phyloP scores from a whole-genome alignment of 129 eudicot species.

The Flaveria linearis region DNA sequence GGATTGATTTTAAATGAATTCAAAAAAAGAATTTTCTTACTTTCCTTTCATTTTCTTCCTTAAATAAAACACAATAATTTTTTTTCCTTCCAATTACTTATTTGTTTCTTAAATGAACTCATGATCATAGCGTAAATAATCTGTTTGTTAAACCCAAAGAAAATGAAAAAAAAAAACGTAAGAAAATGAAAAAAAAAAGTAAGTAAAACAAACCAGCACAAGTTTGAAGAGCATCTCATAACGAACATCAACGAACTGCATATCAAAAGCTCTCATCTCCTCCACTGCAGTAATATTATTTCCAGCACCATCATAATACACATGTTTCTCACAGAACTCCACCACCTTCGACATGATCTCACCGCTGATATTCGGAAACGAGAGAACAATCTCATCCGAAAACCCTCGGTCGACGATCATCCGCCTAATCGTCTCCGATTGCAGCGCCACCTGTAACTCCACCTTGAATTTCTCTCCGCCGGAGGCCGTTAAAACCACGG shows the following conservation, averaged over 20 bases:
- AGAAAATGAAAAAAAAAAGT: too few species aligned
- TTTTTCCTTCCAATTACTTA: too few species aligned
- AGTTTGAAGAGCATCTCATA: conserved; percentile 28
- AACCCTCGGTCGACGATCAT: conserved; percentile 21
- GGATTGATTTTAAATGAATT: too few species aligned
- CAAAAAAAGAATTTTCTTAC: too few species aligned
- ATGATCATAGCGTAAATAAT: too few species aligned
- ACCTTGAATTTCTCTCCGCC: conserved; percentile 26
- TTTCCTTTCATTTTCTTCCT: too few species aligned
- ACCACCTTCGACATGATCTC: conserved; percentile 33
- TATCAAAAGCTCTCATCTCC: conserved; percentile 27
- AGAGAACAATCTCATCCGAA: conserved; percentile 10
- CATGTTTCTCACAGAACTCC: conserved; percentile 28
- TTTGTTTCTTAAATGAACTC: too few species aligned
- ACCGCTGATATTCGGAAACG: conserved; percentile 23
- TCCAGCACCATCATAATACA: conserved; percentile 12
- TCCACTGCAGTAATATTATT: conserved; percentile 14
- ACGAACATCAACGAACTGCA: conserved; percentile 18
- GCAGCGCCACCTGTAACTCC: conserved; percentile 19
- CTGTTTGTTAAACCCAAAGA: too few species aligned
- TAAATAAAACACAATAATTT: too few species aligned
- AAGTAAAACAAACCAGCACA: conserved; percentile 17
- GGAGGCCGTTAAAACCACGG: conserved; percentile 11
- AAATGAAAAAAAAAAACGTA: too few species aligned
- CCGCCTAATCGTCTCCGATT: conserved; percentile 29